phyloP scores from a whole-genome alignment of 2,329 filamentous ascomycete species.

The Aspergillus vadensis region DNA sequence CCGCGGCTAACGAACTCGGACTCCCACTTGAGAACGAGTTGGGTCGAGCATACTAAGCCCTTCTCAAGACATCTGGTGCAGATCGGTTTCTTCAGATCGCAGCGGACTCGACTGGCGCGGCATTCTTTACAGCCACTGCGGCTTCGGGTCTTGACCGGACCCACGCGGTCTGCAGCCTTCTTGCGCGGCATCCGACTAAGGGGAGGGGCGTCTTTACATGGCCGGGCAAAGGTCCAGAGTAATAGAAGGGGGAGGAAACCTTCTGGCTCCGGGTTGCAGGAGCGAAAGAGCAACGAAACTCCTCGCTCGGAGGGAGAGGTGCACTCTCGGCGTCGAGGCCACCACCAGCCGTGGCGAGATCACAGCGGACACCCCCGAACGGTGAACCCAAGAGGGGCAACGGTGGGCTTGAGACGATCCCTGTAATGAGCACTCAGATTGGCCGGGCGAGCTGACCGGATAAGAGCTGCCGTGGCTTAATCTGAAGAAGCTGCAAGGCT shows the following conservation, averaged over 20 bases:
- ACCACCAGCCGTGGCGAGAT: background rate
- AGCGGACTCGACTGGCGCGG: slow-evolving; percentile 44
- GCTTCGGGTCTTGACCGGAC: slow-evolving; percentile 42
- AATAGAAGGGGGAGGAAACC: background rate
- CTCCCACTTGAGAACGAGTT: slow-evolving; percentile 43
- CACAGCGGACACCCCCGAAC: background rate
- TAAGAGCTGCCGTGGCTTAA: background rate
- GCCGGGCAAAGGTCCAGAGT: slow-evolving; percentile 13
- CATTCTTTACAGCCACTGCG: slow-evolving; percentile 46
- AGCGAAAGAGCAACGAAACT: background rate
- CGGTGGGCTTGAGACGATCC: background rate
- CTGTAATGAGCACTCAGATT: background rate
- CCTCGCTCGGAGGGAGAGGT: background rate
- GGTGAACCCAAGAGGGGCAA: background rate
- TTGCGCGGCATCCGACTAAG: slow-evolving; percentile 37
- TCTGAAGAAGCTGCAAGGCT: background rate
- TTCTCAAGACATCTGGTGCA: slow-evolving; percentile 42
- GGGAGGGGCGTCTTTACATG: slow-evolving; percentile 27
- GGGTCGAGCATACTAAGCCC: slow-evolving; percentile 39
- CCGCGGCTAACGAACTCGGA: slow-evolving; percentile 45
- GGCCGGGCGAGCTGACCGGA: background rate
- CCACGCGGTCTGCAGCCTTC: slow-evolving; percentile 39
- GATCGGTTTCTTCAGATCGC: slow-evolving; percentile 41
- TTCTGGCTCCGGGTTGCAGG: background rate
- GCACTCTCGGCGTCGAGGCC: background rate